Conservation (phyloP, 495 filamentous ascomycete genomes). For the Parmelia sp. region DNA sequence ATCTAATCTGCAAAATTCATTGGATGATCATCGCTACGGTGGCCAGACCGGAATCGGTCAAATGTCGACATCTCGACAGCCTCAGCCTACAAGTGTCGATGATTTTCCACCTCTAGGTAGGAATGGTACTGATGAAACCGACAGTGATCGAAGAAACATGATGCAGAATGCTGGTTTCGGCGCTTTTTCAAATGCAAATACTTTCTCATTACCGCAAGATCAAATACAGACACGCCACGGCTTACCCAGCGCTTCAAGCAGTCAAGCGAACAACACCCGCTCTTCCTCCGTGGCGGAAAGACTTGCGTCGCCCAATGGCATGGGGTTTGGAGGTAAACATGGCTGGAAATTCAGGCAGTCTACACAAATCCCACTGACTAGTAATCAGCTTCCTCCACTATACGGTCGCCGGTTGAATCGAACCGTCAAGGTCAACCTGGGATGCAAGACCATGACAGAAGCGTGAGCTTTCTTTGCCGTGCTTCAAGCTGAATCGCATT, state of each 20-base stretch:
- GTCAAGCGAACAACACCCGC: constrained; percentile 32
- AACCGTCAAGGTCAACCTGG: constrained; percentile 24
- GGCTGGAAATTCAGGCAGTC: not conserved
- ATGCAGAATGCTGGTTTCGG: constrained; percentile 63
- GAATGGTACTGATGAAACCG: constrained; percentile 61
- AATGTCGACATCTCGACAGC: constrained; percentile 49
- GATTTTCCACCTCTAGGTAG: constrained; percentile 81
- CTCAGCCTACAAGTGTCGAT: constrained; percentile 63
- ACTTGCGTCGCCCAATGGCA: constrained; percentile 26
- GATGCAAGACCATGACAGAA: constrained; percentile 30
- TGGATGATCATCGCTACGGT: constrained; percentile 53
- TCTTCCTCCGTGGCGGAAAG: constrained; percentile 26
- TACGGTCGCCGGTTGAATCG: constrained; percentile 29
- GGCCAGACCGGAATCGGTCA: constrained; percentile 57
- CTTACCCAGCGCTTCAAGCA: constrained; percentile 53
- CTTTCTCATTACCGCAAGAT: constrained; percentile 34
- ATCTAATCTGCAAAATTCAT: constrained; percentile 47
- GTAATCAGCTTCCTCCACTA: constrained; percentile 8
- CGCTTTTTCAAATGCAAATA: constrained; percentile 42
- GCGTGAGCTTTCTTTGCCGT: constrained; percentile 21
- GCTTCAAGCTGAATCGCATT: not conserved
- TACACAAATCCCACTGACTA: constrained; percentile 5
- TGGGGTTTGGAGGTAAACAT: constrained; percentile 20
- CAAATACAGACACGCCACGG: constrained; percentile 41
- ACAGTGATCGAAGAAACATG: constrained; percentile 56